Conservation (phyloP, 768 basidiomycete species). For the Sarcodon sp. region DNA sequence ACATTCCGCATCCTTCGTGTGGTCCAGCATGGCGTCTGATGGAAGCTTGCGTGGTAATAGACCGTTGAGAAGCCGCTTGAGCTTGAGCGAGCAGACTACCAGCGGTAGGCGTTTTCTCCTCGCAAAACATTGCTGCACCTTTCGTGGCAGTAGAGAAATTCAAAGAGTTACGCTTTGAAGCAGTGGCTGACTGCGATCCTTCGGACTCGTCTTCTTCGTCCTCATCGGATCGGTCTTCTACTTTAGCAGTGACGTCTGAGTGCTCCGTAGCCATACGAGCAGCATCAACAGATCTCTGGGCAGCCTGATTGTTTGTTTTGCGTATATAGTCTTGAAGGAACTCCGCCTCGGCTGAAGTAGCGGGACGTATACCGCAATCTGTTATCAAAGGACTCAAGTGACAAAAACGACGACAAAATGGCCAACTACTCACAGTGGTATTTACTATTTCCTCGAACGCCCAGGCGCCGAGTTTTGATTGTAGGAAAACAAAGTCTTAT, state of each 20-base stretch:
- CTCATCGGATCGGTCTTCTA: slow-evolving; percentile 68
- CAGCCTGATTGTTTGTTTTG: slow-evolving; percentile 80
- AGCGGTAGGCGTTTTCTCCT: slow-evolving; percentile 82
- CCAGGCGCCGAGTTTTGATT: slow-evolving; percentile 89
- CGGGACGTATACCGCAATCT: slow-evolving; percentile 90
- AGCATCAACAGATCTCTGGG: slow-evolving; percentile 64
- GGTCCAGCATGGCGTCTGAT: slow-evolving; percentile 60
- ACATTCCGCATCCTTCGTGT: slow-evolving; percentile 35
- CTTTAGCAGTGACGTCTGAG: slow-evolving; percentile 35
- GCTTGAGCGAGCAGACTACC: slow-evolving; percentile 66
- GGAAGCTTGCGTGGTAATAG: slow-evolving; percentile 48
- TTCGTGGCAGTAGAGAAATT: slow-evolving; percentile 53
- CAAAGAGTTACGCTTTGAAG: slow-evolving; percentile 66
- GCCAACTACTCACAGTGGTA: slow-evolving; percentile 65
- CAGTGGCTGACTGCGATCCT: slow-evolving; percentile 44
- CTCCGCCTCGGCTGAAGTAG: slow-evolving; percentile 84
- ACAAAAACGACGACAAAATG: slow-evolving; percentile 17
- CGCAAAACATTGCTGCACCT: slow-evolving; percentile 33
- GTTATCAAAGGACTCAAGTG: slow-evolving; percentile 14
- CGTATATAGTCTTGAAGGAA: slow-evolving; percentile 89
- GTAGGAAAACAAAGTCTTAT: slow-evolving; percentile 88
- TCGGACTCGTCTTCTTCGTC: slow-evolving; percentile 84
- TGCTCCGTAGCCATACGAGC: slow-evolving; percentile 61
- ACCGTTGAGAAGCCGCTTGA: slow-evolving; percentile 50
- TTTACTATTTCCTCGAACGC: slow-evolving; percentile 90